Evolutionary conservation across 768 basidiomycete species (phyloP).

Genomic region (Lentinula sp.): DNA sequence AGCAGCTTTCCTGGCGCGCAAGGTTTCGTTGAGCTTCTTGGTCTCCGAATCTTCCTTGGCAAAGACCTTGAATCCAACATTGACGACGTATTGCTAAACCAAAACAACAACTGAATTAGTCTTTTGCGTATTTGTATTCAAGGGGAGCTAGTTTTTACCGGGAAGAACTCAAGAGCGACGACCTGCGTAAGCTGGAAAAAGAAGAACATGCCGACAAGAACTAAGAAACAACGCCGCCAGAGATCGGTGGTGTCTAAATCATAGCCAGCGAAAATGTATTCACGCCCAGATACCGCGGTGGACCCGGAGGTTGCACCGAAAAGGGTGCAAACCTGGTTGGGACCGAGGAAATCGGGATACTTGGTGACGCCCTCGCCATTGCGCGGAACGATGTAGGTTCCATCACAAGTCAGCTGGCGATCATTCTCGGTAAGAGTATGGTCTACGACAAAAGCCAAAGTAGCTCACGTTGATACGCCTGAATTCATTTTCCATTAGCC

Average conservation of each 20-base stretch:
- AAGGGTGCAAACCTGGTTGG: conserved; percentile 76
- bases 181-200: conserved; percentile 67
- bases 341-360: conserved; percentile 53
- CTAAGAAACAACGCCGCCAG: conserved; percentile 65
- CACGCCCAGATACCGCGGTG: conserved; percentile 45
- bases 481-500: conserved; percentile 84
- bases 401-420: conserved; percentile 55
- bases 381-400: conserved; percentile 57
- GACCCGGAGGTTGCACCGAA: conserved; percentile 58
- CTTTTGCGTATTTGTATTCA: conserved; percentile 5
- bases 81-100: conserved; percentile 41
- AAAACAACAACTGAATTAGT: conserved; percentile 7
- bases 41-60: conserved; percentile 53
- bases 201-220: conserved; percentile 65
- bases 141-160: conserved; percentile 31
- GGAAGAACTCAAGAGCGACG: conserved; percentile 58
- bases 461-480: conserved; percentile 52
- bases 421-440: conserved; percentile 5
- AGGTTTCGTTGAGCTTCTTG: conserved; percentile 46
- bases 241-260: conserved; percentile 42
- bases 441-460: conserved; percentile 5
- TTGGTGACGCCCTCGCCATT: conserved; percentile 48
- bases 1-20: conserved; percentile 47
- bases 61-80: conserved; percentile 48
- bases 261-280: conserved; percentile 58